Conservation (phyloP, 169 alveolate genomes). For the Cryptosporidium bovis region DNA sequence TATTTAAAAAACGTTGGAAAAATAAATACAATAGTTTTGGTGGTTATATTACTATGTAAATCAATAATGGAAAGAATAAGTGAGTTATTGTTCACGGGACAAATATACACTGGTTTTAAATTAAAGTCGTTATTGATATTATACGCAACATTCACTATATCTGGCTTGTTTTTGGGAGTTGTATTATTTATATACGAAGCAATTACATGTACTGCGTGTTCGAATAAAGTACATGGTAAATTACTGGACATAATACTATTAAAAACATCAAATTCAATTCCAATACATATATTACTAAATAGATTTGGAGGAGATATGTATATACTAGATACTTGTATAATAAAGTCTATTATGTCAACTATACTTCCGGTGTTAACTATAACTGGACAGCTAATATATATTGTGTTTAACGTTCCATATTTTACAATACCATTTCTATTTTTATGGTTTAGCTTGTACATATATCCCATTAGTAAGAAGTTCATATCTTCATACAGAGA, state of each 20-base stretch:
- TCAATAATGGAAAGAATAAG: conserved; percentile 19
- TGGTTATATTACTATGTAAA: neutral
- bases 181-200: conserved; percentile 23
- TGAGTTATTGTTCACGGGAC: conserved; percentile 31
- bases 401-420: conserved; percentile 17
- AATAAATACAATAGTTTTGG: neutral
- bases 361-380: conserved; percentile 33
- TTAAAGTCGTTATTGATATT: neutral
- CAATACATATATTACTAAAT: conserved; percentile 20
- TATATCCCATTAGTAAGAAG: conserved; percentile 21
- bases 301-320: conserved; percentile 65
- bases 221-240: conserved; percentile 8
- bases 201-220: conserved; percentile 30
- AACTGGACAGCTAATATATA: conserved; percentile 7
- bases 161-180: conserved; percentile 24
- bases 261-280: neutral
- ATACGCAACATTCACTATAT: conserved; percentile 5
- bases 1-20: conserved; percentile 17
- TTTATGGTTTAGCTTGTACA: conserved; percentile 18
- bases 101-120: neutral
- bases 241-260: neutral
- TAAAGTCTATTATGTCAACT: conserved; percentile 50
- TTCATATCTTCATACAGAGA: conserved; percentile 55
- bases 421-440: conserved; percentile 6
- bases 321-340: conserved; percentile 50